These are phyloP conservation scores for Tuber brumale DNA, from an alignment of 495 filamentous ascomycete species.

Conservation along the genomic window DNA sequence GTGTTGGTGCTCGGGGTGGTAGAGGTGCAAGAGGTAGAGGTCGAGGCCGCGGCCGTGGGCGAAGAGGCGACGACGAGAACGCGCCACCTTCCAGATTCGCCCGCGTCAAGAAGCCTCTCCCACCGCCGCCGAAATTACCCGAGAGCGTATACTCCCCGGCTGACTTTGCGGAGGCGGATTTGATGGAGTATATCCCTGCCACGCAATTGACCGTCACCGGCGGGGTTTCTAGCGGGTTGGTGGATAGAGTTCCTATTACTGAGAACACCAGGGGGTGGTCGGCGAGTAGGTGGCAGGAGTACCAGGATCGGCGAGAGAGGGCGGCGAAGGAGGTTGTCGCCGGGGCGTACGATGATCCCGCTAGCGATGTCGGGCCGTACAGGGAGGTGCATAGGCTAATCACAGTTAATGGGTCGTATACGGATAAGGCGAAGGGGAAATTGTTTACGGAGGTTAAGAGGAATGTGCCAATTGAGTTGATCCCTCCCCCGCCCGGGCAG, in stretches of 20 bases:
- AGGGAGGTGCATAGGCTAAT: constrained; percentile 22
- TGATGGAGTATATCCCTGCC: constrained; percentile 13
- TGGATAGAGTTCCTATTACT: neutral
- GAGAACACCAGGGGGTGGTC: constrained; percentile 18
- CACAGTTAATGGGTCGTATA: constrained; percentile 21
- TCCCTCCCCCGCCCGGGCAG: neutral
- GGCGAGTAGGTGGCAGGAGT: constrained; percentile 14
- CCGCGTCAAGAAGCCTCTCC: neutral
- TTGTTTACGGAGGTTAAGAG: constrained; percentile 3
- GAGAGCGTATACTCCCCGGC: constrained; percentile 19
- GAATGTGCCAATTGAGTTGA: neutral
- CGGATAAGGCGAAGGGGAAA: constrained; percentile 17
- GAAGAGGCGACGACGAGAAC: neutral
- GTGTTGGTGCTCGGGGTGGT: constrained; percentile 4
- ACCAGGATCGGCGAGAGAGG: constrained; percentile 16
- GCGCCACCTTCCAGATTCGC: neutral
- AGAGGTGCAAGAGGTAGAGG: constrained; percentile 9
- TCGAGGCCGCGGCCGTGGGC: constrained; percentile 7
- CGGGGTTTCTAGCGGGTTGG: neutral
- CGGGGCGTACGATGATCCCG: constrained; percentile 10
- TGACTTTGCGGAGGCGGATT: neutral
- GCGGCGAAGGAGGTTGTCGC: constrained; percentile 10
- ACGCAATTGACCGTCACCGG: constrained; percentile 23
- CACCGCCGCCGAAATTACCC: constrained; percentile 12
- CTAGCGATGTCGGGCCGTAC: neutral